A percentile compares a stretch with the other conserved stretches of the same genome.
phyloP scores from a whole-genome alignment of 1,139 yeast genomes.

The Geotrichum cucujoidarum region DNA sequence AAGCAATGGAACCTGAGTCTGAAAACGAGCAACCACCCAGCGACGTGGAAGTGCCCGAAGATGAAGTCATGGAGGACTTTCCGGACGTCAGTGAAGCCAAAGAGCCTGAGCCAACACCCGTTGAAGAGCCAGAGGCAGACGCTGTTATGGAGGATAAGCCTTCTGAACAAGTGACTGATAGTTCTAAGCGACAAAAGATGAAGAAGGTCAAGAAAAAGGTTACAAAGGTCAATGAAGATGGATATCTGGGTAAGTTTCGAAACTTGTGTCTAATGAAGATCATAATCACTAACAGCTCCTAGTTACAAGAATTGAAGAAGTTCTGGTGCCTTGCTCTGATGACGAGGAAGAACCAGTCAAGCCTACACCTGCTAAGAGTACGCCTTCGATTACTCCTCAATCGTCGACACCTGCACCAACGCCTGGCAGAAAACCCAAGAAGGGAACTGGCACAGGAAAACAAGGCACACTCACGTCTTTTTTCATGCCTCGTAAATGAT shows the following conservation, averaged over 20 bases:
- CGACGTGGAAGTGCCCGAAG: conserved; percentile 12
- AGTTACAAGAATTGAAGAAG: conserved; percentile 19
- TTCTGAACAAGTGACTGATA: not conserved
- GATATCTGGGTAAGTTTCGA: conserved; percentile 15
- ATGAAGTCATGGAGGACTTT: conserved; percentile 4
- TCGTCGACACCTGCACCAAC: conserved; percentile 2
- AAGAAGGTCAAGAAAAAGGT: conserved; percentile 16
- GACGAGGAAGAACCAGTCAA: conserved; percentile 7
- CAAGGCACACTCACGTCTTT: conserved; percentile 17
- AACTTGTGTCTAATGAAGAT: not conserved
- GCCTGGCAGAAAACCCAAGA: conserved; percentile 3
- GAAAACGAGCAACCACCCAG: conserved; percentile 12
- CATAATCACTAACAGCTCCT: not conserved
- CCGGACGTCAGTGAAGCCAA: conserved; percentile 2
- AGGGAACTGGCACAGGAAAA: conserved; percentile 12
- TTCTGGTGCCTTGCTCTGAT: conserved; percentile 17
- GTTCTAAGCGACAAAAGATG: conserved; percentile 2
- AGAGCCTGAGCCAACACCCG: not conserved
- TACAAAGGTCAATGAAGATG: conserved; percentile 15
- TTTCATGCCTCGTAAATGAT: conserved; percentile 12
- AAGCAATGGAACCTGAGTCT: not conserved
- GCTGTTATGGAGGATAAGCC: not conserved
- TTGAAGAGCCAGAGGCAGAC: not conserved
- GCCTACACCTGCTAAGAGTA: not conserved
- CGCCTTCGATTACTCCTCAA: too few species aligned